Evolutionary conservation across 495 filamentous ascomycete genomes (phyloP).

Genomic region (Penicillium ochrochloron): DNA sequence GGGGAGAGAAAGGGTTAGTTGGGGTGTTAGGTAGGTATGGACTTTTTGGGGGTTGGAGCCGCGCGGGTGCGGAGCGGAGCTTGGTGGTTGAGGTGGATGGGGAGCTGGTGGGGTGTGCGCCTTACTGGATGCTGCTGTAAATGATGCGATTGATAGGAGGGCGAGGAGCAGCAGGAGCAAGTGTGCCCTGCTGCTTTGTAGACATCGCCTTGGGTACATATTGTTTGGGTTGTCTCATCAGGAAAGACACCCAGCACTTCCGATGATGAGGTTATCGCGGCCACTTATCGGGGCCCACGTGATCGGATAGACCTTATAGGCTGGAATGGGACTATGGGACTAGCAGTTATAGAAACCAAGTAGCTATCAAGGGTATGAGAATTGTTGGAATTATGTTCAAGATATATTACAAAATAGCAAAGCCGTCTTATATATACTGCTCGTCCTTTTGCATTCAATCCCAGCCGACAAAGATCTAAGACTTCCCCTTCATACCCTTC

Average conservation of each 20-base stretch:
- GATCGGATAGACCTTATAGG: not conserved
- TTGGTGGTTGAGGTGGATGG: slow-evolving; percentile 1
- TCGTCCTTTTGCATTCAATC: not conserved
- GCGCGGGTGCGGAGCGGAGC: not conserved
- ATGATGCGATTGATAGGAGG: slow-evolving; percentile 33
- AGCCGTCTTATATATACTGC: not conserved
- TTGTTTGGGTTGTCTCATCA: slow-evolving; percentile 12
- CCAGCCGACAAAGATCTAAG: slow-evolving; percentile 5
- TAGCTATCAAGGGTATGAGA: not conserved
- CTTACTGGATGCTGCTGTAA: slow-evolving; percentile 41
- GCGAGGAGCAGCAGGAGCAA: slow-evolving; percentile 29
- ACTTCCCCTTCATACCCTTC: slow-evolving; percentile 55
- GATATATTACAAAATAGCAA: not conserved
- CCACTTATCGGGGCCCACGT: slow-evolving; percentile 21
- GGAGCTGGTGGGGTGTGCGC: slow-evolving; percentile 4
- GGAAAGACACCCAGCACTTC: slow-evolving; percentile 6
- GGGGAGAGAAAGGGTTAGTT: slow-evolving; percentile 19
- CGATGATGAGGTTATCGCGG: slow-evolving; percentile 21
- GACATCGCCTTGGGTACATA: slow-evolving; percentile 16
- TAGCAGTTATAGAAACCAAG: not conserved
- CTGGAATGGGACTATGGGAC: not conserved
- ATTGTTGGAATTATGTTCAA: not conserved
- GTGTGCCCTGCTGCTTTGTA: slow-evolving; percentile 11
- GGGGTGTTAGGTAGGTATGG: not conserved
- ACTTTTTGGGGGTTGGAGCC: not conserved